phyloP scores from a whole-genome alignment of 1,284 basidiomycete genomes.

The Ganoderma meredithae region DNA sequence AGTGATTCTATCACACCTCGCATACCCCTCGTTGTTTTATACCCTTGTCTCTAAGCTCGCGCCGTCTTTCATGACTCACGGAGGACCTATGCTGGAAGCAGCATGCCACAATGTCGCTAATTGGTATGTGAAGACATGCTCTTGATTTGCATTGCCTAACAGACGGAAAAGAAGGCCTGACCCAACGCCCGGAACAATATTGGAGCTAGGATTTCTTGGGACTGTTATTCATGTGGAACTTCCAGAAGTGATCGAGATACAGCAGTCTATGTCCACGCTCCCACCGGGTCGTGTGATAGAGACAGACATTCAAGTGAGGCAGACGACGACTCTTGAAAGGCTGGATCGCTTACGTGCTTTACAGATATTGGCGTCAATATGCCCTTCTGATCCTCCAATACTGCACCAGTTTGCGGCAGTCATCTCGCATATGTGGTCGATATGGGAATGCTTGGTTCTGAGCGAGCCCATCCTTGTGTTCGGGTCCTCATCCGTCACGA shows the following conservation, averaged over 20 bases:
- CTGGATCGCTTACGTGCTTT: not conserved
- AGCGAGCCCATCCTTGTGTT: conserved; percentile 91
- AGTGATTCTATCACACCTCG: conserved; percentile 85
- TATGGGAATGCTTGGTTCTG: conserved; percentile 92
- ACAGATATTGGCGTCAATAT: conserved; percentile 82
- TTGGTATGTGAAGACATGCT: conserved; percentile 64
- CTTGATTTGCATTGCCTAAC: conserved; percentile 24
- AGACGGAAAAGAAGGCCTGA: conserved; percentile 71
- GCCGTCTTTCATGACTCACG: conserved; percentile 78
- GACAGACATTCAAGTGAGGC: conserved; percentile 33
- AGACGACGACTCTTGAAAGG: not conserved
- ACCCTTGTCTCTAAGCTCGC: conserved; percentile 76
- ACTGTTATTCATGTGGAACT: conserved; percentile 76
- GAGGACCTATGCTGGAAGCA: conserved; percentile 82
- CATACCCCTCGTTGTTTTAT: conserved; percentile 86
- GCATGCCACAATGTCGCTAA: conserved; percentile 87
- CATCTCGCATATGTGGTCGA: conserved; percentile 85
- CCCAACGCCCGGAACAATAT: conserved; percentile 63
- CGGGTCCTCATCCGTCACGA: conserved; percentile 81
- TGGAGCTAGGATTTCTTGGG: conserved; percentile 86
- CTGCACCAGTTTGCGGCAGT: conserved; percentile 79
- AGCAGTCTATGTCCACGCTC: conserved; percentile 60
- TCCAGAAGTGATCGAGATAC: conserved; percentile 73
- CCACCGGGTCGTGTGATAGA: conserved; percentile 28
- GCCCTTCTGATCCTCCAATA: conserved; percentile 73